Evolutionary conservation across 352 stramenopile species (phyloP), one percentile per base, ranked within the genome.

Genomic region (Phytophthora ohioensis): DNA sequence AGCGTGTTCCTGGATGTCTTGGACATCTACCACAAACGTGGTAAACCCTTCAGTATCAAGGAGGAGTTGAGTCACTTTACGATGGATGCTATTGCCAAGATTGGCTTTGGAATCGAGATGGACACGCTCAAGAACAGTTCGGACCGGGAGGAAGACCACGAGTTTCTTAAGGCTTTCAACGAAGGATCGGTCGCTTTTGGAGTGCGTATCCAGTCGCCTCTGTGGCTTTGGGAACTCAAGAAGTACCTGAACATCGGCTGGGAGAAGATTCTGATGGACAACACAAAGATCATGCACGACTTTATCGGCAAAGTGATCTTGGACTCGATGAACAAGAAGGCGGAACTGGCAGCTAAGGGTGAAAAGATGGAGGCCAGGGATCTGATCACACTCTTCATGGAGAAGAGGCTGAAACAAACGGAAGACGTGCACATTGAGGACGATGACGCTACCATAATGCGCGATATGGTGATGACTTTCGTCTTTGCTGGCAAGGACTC

Each of bases 401-500:
- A 87, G 43, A 79, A 57, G 38, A 71, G 78, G 32, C 42, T 78
- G 12, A 57, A 65, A 41, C 47, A 75, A 17, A 78, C 67, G 7
- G 65, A 80, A 27, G 53, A 73, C 8, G 59, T 68, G 3, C 64
- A 69, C 12, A 61, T 72, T 30, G 54, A 73, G 6, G 68, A 80
- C 42, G 63, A 74, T 8, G 75, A 84, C 34, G 56, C 72, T 6
- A 76, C 76, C 15, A 75, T 81, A 35, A 79, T 95, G 46, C 74
- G 85, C 0, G 84, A 94, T 49, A 90, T 95, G 68, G 74, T 91
- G 9, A 75, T 94, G 59, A 88, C 79, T 21, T 91, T 94, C 45
- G 78, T 91, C 39, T 84, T 94, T 45, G 88, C 84, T n/a, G 88
- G 87, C 45, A 82, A 89, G 31, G 88, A 94, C 71, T 91, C 87